Base-by-base conservation (phyloP, 2,329 filamentous ascomycete genomes). In the Phialemonium atrogriseum region DNA sequence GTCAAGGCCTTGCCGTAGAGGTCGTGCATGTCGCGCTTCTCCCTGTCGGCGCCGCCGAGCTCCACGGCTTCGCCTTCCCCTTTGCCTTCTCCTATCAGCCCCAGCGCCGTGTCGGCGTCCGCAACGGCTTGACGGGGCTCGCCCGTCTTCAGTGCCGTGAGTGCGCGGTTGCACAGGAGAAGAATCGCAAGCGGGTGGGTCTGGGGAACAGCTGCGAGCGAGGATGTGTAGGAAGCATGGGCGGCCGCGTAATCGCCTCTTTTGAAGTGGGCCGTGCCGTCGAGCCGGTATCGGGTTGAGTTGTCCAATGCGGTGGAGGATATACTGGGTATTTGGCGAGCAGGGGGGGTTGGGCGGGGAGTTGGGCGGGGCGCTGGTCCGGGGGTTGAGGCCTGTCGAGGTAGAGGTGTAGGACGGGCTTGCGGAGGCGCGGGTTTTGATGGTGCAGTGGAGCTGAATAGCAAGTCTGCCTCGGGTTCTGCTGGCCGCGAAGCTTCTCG, bases 1-100 rank as follows among this genome's bases (percentile, higher is more conserved):
- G 84, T 89, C 18, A 96, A 63, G 0, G 89, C 89, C 56, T 96
- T 98, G 32, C 86, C 88, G 50, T 83, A 96, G 40, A 94, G 84
- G 12, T 94, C 88, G 41, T 77, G 82, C 84, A 98, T 94, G 28
- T 89, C 81, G 44, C 93, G 91, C 13, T 64, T 63, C 34, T 80
- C 69, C 34, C 70, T 70, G 24, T 60, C 60, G n/a, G 64, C 60
- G 32, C 70, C 69, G 15, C 66, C 69, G 0, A 94, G 64, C 13
- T 80, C 69, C 25, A 98, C 85, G 6, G 64, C 73, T 58, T 98
- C 91, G 12, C 77, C 78, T 43, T 87, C 80, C 4, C 91, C 91
- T 40, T 77, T 80, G 3, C 75, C 72, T 0, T 78, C 66, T 0
- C 91, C 91, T 39, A 98, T 94, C 24, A 94, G 64, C 10, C 67